A percentile compares a stretch with the other conserved stretches of the same genome.
Conservation (phyloP, 805 yeast species). For the Wickerhamomyces xylosicus region DNA sequence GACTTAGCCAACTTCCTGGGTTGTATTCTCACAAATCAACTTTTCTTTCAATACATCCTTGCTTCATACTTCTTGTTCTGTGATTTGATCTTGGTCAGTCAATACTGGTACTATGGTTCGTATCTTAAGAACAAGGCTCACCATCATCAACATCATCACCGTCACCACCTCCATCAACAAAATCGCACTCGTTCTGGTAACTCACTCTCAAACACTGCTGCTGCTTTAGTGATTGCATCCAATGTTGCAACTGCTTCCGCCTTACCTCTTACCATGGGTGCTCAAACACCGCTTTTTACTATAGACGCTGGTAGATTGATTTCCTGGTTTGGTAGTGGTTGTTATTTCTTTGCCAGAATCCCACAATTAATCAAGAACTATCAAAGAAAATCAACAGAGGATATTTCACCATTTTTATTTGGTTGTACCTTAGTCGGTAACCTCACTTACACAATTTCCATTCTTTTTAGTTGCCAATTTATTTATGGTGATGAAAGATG, state of each 20-base stretch:
- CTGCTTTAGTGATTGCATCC: constrained; percentile 13
- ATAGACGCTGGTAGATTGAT: constrained; percentile 31
- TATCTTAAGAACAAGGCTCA: constrained; percentile 21
- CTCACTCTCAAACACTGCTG: constrained; percentile 1
- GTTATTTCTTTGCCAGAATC: constrained; percentile 68
- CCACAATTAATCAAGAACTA: constrained; percentile 81
- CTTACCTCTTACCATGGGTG: constrained; percentile 4
- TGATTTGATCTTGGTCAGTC: constrained; percentile 58
- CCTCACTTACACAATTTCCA: constrained; percentile 64
- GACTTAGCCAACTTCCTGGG: constrained; percentile 50
- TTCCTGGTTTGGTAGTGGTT: constrained; percentile 73
- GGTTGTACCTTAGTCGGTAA: constrained; percentile 75
- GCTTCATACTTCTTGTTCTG: constrained; percentile 67
- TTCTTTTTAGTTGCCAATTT: constrained; percentile 54
- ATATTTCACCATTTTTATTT: constrained; percentile 73
- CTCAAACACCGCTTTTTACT: constrained; percentile 2
- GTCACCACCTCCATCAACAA: constrained; percentile 7
- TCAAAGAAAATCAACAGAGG: constrained; percentile 72
- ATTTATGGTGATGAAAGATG: constrained; percentile 24
- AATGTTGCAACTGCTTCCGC: constrained; percentile 17
- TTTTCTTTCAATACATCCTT: constrained; percentile 69
- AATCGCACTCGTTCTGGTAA: constrained; percentile 2
- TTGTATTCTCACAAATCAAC: constrained; percentile 64
- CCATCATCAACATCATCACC: constrained; percentile 25
- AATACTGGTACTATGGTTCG: constrained; percentile 57